phyloP scores from a whole-genome alignment of 805 yeast genomes.

The Cyberlindnera misumaiensis region DNA sequence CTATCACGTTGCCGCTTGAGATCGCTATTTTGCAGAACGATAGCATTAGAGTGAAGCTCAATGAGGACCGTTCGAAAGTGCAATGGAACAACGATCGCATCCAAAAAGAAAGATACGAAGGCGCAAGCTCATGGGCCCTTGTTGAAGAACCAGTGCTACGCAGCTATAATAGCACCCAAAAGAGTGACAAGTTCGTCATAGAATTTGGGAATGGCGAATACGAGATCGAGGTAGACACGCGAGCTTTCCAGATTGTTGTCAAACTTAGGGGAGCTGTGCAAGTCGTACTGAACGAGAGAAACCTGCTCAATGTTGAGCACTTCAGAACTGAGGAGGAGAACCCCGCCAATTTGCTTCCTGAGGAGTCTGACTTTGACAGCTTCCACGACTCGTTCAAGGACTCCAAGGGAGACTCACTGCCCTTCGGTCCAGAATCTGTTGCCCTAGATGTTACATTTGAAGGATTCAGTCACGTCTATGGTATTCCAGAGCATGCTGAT shows the following conservation, averaged over 20 bases:
- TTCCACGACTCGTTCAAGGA: constrained; percentile 71
- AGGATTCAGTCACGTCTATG: constrained; percentile 63
- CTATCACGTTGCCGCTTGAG: constrained; percentile 46
- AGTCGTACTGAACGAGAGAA: constrained; percentile 59
- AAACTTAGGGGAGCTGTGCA: constrained; percentile 38
- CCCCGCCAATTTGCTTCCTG: constrained; percentile 37
- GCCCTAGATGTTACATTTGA: constrained; percentile 69
- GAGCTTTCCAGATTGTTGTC: constrained; percentile 31
- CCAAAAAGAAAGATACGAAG: constrained; percentile 48
- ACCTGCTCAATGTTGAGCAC: constrained; percentile 80
- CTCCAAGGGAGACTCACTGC: constrained; percentile 54
- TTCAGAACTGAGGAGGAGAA: constrained; percentile 44
- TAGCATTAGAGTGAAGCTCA: constrained; percentile 54
- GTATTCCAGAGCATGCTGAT: constrained; percentile 97
- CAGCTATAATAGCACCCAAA: constrained; percentile 7
- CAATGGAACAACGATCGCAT: constrained; percentile 23
- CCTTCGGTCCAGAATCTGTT: constrained; percentile 85
- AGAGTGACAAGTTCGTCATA: constrained; percentile 14
- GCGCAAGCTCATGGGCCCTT: constrained; percentile 56
- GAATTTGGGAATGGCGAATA: constrained; percentile 37
- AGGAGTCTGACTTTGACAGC: constrained; percentile 59
- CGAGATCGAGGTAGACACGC: constrained; percentile 34
- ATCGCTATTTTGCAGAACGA: constrained; percentile 50
- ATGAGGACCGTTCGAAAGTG: constrained; percentile 44
- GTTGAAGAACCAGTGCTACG: constrained; percentile 20